These are phyloP conservation scores for Oenanthe javanica DNA, from an alignment of 140 eudicot genomes.

Conservation along the genomic window DNA sequence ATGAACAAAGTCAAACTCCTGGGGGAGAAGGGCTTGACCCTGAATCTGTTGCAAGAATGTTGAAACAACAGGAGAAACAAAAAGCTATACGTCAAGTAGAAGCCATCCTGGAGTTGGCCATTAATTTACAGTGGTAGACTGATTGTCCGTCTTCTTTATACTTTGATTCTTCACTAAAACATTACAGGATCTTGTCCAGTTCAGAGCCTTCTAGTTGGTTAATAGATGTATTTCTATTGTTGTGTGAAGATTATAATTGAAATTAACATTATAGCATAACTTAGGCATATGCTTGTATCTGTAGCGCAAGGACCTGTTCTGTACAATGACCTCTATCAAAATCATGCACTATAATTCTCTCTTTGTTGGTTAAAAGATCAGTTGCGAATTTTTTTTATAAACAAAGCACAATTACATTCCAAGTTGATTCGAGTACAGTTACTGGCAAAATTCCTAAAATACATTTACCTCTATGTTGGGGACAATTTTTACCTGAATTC, in stretches of 20 bases:
- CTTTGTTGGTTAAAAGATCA: no score
- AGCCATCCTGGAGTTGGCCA: slow-evolving; percentile 72
- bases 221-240: background rate
- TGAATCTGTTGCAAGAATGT: slow-evolving; percentile 68
- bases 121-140: slow-evolving; percentile 64
- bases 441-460: background rate
- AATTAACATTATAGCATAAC: background rate
- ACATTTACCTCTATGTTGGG: background rate
- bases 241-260: background rate
- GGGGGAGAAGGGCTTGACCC: slow-evolving; percentile 55
- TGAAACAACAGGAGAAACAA: slow-evolving; percentile 87
- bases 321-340: no score
- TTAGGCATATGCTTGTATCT: background rate
- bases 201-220: background rate
- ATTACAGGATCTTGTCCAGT: background rate
- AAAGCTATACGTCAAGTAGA: slow-evolving; percentile 60
- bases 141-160: background rate
- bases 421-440: background rate
- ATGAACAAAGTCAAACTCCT: slow-evolving; percentile 27
- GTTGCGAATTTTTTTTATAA: background rate
- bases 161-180: background rate
- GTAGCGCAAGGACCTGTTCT: background rate
- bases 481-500: background rate
- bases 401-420: background rate
- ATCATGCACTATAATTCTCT: no score